Conservation (phyloP, 1,284 basidiomycete species). For the Ganoderma lucidum region DNA sequence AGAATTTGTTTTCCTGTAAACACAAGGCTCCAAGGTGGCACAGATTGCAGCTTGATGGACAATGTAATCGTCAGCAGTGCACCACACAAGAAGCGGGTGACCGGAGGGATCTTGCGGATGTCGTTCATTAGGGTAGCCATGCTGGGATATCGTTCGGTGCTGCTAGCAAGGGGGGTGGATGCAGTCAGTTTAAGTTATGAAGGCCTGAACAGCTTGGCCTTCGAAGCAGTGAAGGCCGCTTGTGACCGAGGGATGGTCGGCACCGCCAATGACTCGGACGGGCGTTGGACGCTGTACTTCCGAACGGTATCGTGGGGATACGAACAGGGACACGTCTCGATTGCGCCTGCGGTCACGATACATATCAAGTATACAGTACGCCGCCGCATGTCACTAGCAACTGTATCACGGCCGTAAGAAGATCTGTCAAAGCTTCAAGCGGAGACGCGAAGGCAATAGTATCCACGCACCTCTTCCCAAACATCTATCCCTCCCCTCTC, state of each 20-base stretch:
- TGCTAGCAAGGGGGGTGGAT: neutral
- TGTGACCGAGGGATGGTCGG: neutral
- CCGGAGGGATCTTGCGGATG: constrained; percentile 84
- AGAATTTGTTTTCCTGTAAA: constrained; percentile 62
- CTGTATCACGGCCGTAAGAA: neutral
- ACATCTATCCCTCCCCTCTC: neutral
- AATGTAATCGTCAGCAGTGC: constrained; percentile 71
- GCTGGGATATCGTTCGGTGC: neutral
- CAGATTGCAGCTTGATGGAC: constrained; percentile 64
- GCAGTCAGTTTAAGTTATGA: neutral
- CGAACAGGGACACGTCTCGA: neutral
- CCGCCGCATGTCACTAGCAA: neutral
- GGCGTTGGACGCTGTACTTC: neutral
- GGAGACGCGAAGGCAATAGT: neutral
- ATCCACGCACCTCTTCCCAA: neutral
- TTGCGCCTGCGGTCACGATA: constrained; percentile 1
- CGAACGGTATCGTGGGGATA: neutral
- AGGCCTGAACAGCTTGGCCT: neutral
- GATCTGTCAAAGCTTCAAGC: constrained; percentile 9
- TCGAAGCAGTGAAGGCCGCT: neutral
- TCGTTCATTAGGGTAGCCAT: constrained; percentile 54
- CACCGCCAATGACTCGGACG: constrained; percentile 1
- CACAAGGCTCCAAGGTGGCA: constrained; percentile 63
- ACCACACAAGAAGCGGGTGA: constrained; percentile 77
- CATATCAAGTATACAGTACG: neutral